Conservation (phyloP, 2,329 filamentous ascomycete species). For the Ophiosphaerella narmari region DNA sequence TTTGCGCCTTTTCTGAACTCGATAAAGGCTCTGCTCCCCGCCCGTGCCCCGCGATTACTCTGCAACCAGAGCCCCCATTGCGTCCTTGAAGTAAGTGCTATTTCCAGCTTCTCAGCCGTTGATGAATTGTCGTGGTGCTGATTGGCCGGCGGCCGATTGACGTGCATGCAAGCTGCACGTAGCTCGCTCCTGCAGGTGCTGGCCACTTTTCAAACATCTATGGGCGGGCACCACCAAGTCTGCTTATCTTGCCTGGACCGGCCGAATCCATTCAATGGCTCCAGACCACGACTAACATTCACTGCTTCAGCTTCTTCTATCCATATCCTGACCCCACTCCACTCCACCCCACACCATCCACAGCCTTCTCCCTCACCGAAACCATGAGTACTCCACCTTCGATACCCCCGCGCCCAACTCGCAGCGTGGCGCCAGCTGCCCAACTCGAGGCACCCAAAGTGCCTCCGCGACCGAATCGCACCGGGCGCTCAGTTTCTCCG, state of each 20-base stretch:
- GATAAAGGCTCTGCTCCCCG: not conserved
- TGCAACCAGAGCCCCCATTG: constrained; percentile 12
- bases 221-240: constrained; percentile 15
- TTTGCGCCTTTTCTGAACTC: constrained; percentile 24
- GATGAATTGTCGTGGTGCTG: constrained; percentile 16
- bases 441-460: constrained; percentile 68
- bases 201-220: constrained; percentile 17
- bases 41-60: not conserved
- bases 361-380: constrained; percentile 20
- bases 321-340: constrained; percentile 12
- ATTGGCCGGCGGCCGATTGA: constrained; percentile 17
- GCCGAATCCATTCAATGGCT: constrained; percentile 22
- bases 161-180: constrained; percentile 22
- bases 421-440: constrained; percentile 48
- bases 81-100: constrained; percentile 18
- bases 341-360: constrained; percentile 12
- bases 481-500: constrained; percentile 77
- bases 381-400: constrained; percentile 56
- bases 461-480: constrained; percentile 75
- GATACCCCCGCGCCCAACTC: constrained; percentile 67
- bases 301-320: not conserved
- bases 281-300: constrained; percentile 27
- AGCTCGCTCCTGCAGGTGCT: constrained; percentile 18
- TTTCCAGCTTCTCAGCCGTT: constrained; percentile 11
- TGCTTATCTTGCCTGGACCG: constrained; percentile 30